Percentiles rank a stretch among this genome's conserved stretches.
Evolutionary conservation across 768 basidiomycete genomes (phyloP).

Genomic region (Chalciporus sphaerocephalus): DNA sequence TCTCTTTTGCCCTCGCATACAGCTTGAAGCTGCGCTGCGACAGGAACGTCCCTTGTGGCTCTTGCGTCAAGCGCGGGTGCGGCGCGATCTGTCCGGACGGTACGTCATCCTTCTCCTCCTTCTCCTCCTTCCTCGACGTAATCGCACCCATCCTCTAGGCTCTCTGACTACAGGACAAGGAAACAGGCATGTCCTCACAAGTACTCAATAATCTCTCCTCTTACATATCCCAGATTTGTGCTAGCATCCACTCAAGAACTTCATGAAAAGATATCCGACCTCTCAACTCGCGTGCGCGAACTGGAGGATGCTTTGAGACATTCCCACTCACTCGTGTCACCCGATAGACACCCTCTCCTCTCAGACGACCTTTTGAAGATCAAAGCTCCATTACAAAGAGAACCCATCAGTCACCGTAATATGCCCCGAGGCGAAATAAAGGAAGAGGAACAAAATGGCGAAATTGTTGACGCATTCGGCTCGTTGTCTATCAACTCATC

Average conservation of each 20-base stretch:
- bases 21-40: slow-evolving; percentile 51
- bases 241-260: slow-evolving; percentile 77
- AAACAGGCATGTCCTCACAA: slow-evolving; percentile 50
- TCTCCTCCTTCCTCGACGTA: slow-evolving; percentile 14
- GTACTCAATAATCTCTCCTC: neutral
- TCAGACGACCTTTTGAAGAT: slow-evolving; percentile 68
- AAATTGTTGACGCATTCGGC: slow-evolving; percentile 77
- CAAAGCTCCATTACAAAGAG: slow-evolving; percentile 73
- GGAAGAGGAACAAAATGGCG: slow-evolving; percentile 61
- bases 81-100: slow-evolving; percentile 80
- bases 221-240: slow-evolving; percentile 51
- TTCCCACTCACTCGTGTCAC: slow-evolving; percentile 54
- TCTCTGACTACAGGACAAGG: slow-evolving; percentile 80
- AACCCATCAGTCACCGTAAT: slow-evolving; percentile 44
- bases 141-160: slow-evolving; percentile 39
- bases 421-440: slow-evolving; percentile 37
- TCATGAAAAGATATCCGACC: slow-evolving; percentile 76
- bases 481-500: slow-evolving; percentile 69
- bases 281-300: slow-evolving; percentile 68
- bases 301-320: slow-evolving; percentile 67
- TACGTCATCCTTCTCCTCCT: slow-evolving; percentile 32
- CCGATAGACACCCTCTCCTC: slow-evolving; percentile 62
- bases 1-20: neutral
- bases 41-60: slow-evolving; percentile 71
- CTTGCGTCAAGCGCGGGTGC: slow-evolving; percentile 76